These are phyloP conservation scores for Colletotrichum brevisporum DNA, from an alignment of 2,329 filamentous ascomycete species.

Conservation along the genomic window DNA sequence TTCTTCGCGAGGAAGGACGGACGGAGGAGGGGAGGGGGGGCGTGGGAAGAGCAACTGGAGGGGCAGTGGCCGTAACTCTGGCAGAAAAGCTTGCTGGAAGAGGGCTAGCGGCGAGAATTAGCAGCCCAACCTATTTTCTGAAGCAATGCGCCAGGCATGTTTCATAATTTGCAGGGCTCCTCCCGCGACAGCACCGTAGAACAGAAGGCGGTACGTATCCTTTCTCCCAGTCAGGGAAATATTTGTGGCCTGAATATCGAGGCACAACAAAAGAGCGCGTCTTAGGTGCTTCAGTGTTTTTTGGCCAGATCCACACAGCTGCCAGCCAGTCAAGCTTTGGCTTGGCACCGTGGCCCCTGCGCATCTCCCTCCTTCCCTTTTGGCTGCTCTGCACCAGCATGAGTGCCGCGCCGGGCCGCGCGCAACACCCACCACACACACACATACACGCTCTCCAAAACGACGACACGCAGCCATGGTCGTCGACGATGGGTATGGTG, in stretches of 20 bases:
- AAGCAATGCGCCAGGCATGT: slow-evolving; percentile 66
- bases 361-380: slow-evolving; percentile 2
- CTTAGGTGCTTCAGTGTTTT: neutral
- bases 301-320: slow-evolving; percentile 5
- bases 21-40: slow-evolving; percentile 44
- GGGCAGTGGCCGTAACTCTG: slow-evolving; percentile 42
- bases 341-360: slow-evolving; percentile 18
- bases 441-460: slow-evolving; percentile 10
- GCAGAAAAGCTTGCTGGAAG: slow-evolving; percentile 35
- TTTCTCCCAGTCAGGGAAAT: neutral
- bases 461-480: slow-evolving; percentile 10
- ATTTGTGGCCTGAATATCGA: neutral
- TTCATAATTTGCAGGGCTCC: slow-evolving; percentile 58
- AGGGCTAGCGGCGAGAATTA: slow-evolving; percentile 52
- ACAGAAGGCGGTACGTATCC: slow-evolving; percentile 23
- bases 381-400: neutral
- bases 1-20: slow-evolving; percentile 17
- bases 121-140: slow-evolving; percentile 57
- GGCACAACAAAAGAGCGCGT: neutral
- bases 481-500: neutral
- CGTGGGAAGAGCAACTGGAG: slow-evolving; percentile 42
- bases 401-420: slow-evolving; percentile 26
- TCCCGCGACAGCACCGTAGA: slow-evolving; percentile 37
- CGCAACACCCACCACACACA: too few relatives aligned
- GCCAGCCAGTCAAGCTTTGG: slow-evolving; percentile 20